Base-by-base conservation (phyloP, 331 rosid species). In the Acacia concinna region DNA sequence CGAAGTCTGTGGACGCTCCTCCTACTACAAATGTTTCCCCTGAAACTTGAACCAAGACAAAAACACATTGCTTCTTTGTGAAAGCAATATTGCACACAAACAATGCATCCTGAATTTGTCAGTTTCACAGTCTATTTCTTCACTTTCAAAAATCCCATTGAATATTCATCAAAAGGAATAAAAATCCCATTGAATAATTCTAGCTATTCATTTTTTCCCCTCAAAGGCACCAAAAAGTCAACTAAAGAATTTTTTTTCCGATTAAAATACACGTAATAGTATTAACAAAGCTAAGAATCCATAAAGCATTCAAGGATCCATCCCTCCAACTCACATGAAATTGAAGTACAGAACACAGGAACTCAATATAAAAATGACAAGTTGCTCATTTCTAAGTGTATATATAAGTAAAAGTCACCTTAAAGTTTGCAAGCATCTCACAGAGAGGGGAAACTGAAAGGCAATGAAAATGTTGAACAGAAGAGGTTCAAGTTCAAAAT, bases 391-490 rank as follows among this genome's bases (percentile, higher is more conserved):
- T 41, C 68, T 23, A 71, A 81, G 73, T 51, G 28, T 28, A 27
- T 49, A 43, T 49, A 79, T 35, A 68, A 54, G 2, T 8, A 6
- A 56, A 54, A 25, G 27, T 27, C 67, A 23, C 69, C 59, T 34
- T 71, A 13, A 34, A 32, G 34, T 59, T 67, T 68, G 18, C 46
- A 4, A 54, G 46, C 66, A 60, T 51, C 60, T 44, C 10, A 75
- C 59, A 67, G 44, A 82, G 32, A 9, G 27, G 49, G 49, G 44
- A n/a, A 32, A 74, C 73, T 56, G 18, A 4, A 40, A 78, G 68
- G 20, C 64, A 90, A 56, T 87, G 97, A 81, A 31, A 34, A 30
- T 78, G 67, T 43, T 77, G 54, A 69, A 82, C 25, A 56, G 43
- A 28, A 73, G 67, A 23, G 40, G 71, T 21, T 67, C 84, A 23